A percentile compares a stretch with the other conserved stretches of the same genome.
Evolutionary conservation across 1,284 basidiomycete species (phyloP).

Genomic region (Ceratobasidium sp.): DNA sequence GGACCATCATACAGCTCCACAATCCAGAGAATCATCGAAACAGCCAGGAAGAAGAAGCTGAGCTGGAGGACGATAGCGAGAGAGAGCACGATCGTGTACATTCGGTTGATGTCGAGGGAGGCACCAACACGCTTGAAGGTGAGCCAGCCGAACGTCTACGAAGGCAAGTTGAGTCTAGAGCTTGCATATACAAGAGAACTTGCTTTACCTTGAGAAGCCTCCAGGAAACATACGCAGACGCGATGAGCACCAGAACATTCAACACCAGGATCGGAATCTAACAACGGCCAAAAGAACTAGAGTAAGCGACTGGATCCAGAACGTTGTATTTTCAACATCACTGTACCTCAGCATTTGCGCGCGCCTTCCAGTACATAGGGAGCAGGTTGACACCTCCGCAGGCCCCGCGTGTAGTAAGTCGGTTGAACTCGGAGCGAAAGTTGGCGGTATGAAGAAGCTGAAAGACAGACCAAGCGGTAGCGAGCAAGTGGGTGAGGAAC

Average conservation of each 20-base stretch:
- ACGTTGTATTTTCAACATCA: constrained; percentile 10
- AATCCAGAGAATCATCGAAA: constrained; percentile 78
- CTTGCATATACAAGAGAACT: background rate
- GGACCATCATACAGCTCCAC: constrained; percentile 78
- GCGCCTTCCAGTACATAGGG: constrained; percentile 58
- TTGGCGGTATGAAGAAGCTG: constrained; percentile 70
- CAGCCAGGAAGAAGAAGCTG: constrained; percentile 79
- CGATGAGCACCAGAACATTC: constrained; percentile 70
- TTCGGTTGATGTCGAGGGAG: constrained; percentile 76
- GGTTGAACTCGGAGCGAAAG: constrained; percentile 70
- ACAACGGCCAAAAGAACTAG: constrained; percentile 61
- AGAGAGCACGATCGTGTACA: constrained; percentile 74
- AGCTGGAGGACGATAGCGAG: constrained; percentile 81
- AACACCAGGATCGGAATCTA: constrained; percentile 76
- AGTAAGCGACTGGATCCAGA: constrained; percentile 61
- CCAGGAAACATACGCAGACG: constrained; percentile 77
- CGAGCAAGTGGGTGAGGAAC: constrained; percentile 76
- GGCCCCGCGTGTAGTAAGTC: constrained; percentile 72
- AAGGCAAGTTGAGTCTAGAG: constrained; percentile 28
- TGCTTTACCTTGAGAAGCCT: constrained; percentile 74
- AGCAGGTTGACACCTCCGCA: constrained; percentile 67
- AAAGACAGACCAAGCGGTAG: constrained; percentile 76
- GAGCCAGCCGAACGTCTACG: constrained; percentile 81
- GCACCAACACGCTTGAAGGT: constrained; percentile 87
- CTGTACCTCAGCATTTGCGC: constrained; percentile 49